phyloP scores from a whole-genome alignment of 2,329 filamentous ascomycete species.

The Fonsecaea erecta region DNA sequence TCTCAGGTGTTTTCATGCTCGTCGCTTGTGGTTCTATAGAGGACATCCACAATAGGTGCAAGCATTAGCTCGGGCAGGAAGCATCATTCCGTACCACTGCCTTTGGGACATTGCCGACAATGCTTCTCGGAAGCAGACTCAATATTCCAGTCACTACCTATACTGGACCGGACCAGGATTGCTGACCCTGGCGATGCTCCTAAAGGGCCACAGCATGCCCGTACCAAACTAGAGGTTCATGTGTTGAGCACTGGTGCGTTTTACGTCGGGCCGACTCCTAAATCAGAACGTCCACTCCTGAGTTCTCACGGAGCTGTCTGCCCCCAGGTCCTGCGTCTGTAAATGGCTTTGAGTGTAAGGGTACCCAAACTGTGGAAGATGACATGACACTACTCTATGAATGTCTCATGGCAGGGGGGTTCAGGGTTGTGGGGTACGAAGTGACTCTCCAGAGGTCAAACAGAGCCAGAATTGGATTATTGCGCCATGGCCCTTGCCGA shows the following conservation, averaged over 20 bases:
- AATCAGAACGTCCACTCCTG: not conserved
- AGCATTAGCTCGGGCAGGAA: constrained; percentile 23
- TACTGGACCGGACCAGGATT: constrained; percentile 13
- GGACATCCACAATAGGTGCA: not conserved
- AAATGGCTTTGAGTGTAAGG: not conserved
- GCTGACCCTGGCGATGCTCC: not conserved
- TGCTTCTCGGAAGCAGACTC: constrained; percentile 19
- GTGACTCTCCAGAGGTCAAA: not conserved
- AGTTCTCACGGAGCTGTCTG: not conserved
- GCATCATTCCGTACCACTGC: constrained; percentile 25
- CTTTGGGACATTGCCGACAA: not conserved
- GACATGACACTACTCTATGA: constrained; percentile 4
- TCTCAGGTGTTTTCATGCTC: not conserved
- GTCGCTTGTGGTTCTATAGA: constrained; percentile 1
- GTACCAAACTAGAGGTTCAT: constrained; percentile 4
- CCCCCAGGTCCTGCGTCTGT: constrained; percentile 13
- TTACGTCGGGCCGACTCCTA: constrained; percentile 1
- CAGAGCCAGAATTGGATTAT: constrained; percentile 15
- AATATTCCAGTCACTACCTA: not conserved
- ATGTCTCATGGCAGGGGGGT: constrained; percentile 17
- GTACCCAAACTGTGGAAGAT: not conserved
- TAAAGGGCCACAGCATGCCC: not conserved
- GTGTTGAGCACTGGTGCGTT: not conserved
- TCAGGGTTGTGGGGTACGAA: constrained; percentile 19
- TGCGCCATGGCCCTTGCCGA: constrained; percentile 34